Conservation (phyloP, 164 flowering plant species). For the Taxillus chinensis region DNA sequence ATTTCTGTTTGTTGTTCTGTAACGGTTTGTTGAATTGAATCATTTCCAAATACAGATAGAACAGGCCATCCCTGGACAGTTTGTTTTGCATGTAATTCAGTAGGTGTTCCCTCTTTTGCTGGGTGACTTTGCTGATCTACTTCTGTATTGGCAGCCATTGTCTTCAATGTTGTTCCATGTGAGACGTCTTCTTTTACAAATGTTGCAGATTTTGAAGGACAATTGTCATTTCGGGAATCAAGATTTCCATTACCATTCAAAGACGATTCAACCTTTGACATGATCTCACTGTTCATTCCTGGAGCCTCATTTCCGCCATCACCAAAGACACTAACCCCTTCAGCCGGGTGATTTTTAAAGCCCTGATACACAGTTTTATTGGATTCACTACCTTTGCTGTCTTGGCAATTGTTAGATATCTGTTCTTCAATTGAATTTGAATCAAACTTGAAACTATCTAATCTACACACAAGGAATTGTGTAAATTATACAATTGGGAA, state of each 20-base stretch:
- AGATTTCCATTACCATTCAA: constrained; percentile 9
- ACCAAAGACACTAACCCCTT: constrained; percentile 15
- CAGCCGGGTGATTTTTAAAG: constrained; percentile 9
- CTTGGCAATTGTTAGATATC: constrained; percentile 19
- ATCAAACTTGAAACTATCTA: constrained; percentile 51
- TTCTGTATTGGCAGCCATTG: constrained; percentile 8
- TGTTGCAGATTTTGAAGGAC: constrained; percentile 17
- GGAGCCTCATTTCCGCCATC: constrained; percentile 12
- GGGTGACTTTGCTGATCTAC: constrained; percentile 9
- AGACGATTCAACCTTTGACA: constrained; percentile 16
- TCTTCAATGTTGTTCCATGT: constrained; percentile 11
- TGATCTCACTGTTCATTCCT: constrained; percentile 12
- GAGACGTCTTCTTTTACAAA: constrained; percentile 11
- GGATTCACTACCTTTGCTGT: constrained; percentile 13
- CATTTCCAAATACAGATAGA: constrained; percentile 12
- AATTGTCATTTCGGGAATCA: constrained; percentile 11
- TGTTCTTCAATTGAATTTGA: constrained; percentile 28
- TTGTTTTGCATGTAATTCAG: constrained; percentile 15
- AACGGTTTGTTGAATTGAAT: constrained; percentile 12
- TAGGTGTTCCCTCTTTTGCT: constrained; percentile 9
- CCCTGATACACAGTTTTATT: constrained; percentile 14
- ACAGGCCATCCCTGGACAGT: constrained; percentile 11
- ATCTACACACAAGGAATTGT: constrained; percentile 23
- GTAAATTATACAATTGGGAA: not conserved
- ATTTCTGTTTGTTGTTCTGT: constrained; percentile 18